These are phyloP conservation scores for Lasiodiplodia sp. DNA, from an alignment of 2,329 filamentous ascomycete species.

Conservation along the genomic window DNA sequence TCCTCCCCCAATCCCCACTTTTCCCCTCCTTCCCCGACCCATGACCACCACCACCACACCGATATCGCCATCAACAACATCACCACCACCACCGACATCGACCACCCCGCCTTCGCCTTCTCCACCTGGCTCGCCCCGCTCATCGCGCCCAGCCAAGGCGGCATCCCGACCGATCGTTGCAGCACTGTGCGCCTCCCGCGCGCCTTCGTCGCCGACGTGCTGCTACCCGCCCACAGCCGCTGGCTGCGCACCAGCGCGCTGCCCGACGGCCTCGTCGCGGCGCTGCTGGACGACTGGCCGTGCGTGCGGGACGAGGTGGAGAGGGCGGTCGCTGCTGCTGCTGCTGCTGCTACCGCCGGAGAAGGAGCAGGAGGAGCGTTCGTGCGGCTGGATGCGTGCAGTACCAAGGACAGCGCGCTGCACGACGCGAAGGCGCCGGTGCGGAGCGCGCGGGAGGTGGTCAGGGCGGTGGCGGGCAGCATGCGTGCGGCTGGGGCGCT, in stretches of 20 bases:
- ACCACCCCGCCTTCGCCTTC: conserved; percentile 46
- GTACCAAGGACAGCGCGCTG: conserved; percentile 55
- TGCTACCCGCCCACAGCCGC: conserved; percentile 31
- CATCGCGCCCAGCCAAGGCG: conserved; percentile 46
- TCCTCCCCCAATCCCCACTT: no score
- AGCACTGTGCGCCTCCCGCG: conserved; percentile 31
- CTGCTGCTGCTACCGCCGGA: no score
- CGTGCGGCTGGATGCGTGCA: conserved; percentile 52
- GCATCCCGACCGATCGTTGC: conserved; percentile 37
- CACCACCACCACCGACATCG: background rate
- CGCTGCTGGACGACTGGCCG: no score
- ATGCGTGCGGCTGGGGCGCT: conserved; percentile 31
- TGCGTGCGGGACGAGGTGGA: no score
- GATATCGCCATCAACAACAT: no score
- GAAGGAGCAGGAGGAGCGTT: conserved; percentile 40
- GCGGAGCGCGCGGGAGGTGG: conserved; percentile 40
- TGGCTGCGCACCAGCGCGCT: conserved; percentile 20
- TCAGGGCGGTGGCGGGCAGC: conserved; percentile 33
- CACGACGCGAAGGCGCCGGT: conserved; percentile 43
- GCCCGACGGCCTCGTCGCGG: background rate
- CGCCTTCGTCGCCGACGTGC: conserved; percentile 31
- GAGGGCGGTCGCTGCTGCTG: no score
- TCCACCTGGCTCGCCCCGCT: conserved; percentile 50
- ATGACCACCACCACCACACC: background rate
- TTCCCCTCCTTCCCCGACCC: background rate